A percentile compares a stretch with the other conserved stretches of the same genome.
phyloP scores from a whole-genome alignment of 305 asterid species.

The Fraxinus floribunda region DNA sequence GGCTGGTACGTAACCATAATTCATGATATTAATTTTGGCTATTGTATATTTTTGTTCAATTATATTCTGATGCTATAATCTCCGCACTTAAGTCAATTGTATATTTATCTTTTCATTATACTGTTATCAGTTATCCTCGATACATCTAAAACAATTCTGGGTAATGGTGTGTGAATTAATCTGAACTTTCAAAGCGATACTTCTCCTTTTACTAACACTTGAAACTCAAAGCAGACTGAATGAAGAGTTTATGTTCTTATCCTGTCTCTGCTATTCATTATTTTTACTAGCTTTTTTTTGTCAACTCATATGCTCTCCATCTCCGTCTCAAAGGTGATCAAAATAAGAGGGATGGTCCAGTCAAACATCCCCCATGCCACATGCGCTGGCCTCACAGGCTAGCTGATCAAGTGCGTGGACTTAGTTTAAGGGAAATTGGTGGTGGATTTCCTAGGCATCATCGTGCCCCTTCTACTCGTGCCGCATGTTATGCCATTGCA shows the following conservation, averaged over 20 bases:
- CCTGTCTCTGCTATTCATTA: constrained; percentile 21
- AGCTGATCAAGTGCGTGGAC: constrained; percentile 89
- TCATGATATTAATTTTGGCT: constrained; percentile 12
- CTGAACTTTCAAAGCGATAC: constrained; percentile 13
- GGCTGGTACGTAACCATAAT: constrained; percentile 50
- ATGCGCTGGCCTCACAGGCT: constrained; percentile 92
- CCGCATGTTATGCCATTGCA: constrained; percentile 90
- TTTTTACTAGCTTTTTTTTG: not conserved
- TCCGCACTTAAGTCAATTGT: not conserved
- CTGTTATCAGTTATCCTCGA: constrained; percentile 2
- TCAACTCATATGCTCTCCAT: constrained; percentile 31
- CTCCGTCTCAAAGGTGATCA: constrained; percentile 56
- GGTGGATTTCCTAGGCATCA: constrained; percentile 97
- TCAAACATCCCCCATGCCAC: constrained; percentile 57
- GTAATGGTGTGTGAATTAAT: constrained; percentile 9
- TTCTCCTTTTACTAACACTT: constrained; percentile 1
- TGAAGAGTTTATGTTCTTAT: constrained; percentile 11
- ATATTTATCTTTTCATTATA: constrained; percentile 16
- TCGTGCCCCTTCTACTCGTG: constrained; percentile 88
- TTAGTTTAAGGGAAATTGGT: constrained; percentile 88
- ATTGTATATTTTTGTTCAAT: not conserved
- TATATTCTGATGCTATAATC: not conserved
- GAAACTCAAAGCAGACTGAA: constrained; percentile 18
- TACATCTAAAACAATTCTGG: constrained; percentile 11
- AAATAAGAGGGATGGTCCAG: constrained; percentile 43